Evolutionary conservation across 495 filamentous ascomycete genomes (phyloP), one percentile per base, ranked within the genome.

Genomic region (Amphirosellinia nigrospora): DNA sequence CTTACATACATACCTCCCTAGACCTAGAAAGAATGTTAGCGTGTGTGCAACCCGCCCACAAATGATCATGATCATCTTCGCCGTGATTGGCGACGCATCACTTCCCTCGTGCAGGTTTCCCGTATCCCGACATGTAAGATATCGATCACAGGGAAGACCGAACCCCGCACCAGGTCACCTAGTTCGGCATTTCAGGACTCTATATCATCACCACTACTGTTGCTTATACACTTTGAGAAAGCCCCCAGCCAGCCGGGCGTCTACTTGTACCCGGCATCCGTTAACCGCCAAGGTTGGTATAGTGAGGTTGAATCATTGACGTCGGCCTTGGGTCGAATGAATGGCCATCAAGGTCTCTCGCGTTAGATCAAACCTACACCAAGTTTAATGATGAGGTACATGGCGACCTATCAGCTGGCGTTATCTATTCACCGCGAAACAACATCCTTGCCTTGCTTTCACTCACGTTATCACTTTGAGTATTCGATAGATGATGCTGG

Each of bases 1-100:
- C 36, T 50, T 30, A 45, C 41, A 64, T 34, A 36, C 59, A 21
- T 46, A 45, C 59, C 59, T 62, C 19, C 59, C 59, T 45, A 45
- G 50, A 30, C 36, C 39, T n/a, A 26, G 59, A 62, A 58, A 21
- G 28, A 34, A 10, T 58, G 5, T 21, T 36, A 34, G 53, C 53
- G 28, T 58, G 32, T 21, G n/a, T 64, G 61, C 61, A 8, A 15
- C 26, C 61, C 34, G 34, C 36, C 28, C 13, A 36, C 7, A 21
- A 50, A 23, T 13, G 26, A 53, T 30, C 50, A 30, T 53, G 50
- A 30, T 53, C 50, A 30, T 53, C 50, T 53, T 53, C 50, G 11
- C 15, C 50, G 26, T 38, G 58, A 60, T 39, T 60, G 58, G 32
- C 10, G 36, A 60, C 11, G 32, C 28, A 58, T 30, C 53, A 58